phyloP scores from a whole-genome alignment of 1,284 basidiomycete genomes.

The Xerocomus nothofagi region DNA sequence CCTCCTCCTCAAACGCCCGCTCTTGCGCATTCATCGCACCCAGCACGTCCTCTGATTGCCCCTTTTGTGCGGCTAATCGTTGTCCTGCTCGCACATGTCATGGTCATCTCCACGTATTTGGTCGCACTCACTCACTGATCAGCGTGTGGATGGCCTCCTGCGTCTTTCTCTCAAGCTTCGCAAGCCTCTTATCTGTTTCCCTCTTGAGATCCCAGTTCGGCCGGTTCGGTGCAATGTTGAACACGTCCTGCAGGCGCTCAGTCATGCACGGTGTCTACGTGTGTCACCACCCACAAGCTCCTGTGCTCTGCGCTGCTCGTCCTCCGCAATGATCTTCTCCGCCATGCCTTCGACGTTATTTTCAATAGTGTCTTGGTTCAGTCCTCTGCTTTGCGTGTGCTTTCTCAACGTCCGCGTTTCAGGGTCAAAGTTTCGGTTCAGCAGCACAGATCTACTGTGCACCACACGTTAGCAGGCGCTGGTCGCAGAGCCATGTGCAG shows the following conservation, averaged over 20 bases:
- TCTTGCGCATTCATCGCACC: conserved; percentile 79
- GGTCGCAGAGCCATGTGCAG: conserved; percentile 9
- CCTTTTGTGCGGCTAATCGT: conserved; percentile 73
- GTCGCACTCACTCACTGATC: conserved; percentile 66
- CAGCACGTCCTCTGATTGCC: conserved; percentile 70
- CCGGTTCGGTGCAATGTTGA: conserved; percentile 95
- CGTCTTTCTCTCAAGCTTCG: conserved; percentile 86
- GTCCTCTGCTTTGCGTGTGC: conserved; percentile 50
- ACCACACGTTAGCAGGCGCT: conserved; percentile 1
- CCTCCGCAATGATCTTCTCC: conserved; percentile 80
- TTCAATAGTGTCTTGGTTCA: conserved; percentile 85
- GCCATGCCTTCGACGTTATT: conserved; percentile 82
- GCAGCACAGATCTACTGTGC: conserved; percentile 56
- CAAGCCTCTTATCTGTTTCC: conserved; percentile 87
- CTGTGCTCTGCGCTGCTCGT: conserved; percentile 80
- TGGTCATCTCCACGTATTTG: conserved; percentile 19
- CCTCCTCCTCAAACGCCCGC: conserved; percentile 48
- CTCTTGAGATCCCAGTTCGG: conserved; percentile 98
- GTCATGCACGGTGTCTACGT: conserved; percentile 1
- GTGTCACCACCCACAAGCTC: conserved; percentile 68
- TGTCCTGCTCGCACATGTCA: conserved; percentile 51
- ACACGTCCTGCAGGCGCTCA: conserved; percentile 68
- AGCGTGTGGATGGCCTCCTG: conserved; percentile 91
- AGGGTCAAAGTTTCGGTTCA: conserved; percentile 85
- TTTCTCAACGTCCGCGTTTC: conserved; percentile 77